Base-by-base conservation (phyloP, 1,284 basidiomycete genomes). In the Erythrobasidium hasegawianum region DNA sequence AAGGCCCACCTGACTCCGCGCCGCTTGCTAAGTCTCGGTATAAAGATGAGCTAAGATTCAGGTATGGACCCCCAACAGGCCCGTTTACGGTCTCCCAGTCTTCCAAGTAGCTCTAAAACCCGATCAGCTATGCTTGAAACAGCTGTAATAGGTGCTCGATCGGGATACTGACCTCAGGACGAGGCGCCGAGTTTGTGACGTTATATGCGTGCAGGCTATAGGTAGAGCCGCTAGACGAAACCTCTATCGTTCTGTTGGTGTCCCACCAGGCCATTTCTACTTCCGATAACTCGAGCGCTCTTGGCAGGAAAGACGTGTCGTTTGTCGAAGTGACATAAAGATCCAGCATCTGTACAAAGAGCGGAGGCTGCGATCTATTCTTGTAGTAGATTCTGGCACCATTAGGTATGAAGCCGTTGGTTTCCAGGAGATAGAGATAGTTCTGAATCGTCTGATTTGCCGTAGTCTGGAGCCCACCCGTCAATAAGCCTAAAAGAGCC, bases 1-100 rank as follows among this genome's bases (percentile, higher is more conserved):
- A 11, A 11, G 11, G 33, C 33, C 11, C 33, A 33, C 33, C 33
- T 11, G 83, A 84, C 80, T 96, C 92, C 0, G 91, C 93, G 49
- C 90, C 92, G 57, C 82, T 83, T 0, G 93, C 92, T 20, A 97
- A 83, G 75, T 95, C 87, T n/a, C 88, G 83, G 73, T 93, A 97
- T n/a, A 97, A 76, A 2, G 24, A 41, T 9, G 47, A 57, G 47
- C 45, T 64, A 1, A 62, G 24, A 26, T 61, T 68, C 1, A 55
- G 55, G 16, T 41, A 53, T 7, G 55, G 55, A 81, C 83, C 0
- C 82, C 81, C 55, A 0, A 81, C 80, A 0, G 86, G 83, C 59
- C 85, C 86, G 65, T 87, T 84, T 3, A 84, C 87, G 0, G 89
- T 90, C 27, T 79, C 72, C 73, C 89, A 94, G 79, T 96, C 92